Conservation (phyloP, 2,329 filamentous ascomycete genomes). For the Pseudogymnoascus sp. region DNA sequence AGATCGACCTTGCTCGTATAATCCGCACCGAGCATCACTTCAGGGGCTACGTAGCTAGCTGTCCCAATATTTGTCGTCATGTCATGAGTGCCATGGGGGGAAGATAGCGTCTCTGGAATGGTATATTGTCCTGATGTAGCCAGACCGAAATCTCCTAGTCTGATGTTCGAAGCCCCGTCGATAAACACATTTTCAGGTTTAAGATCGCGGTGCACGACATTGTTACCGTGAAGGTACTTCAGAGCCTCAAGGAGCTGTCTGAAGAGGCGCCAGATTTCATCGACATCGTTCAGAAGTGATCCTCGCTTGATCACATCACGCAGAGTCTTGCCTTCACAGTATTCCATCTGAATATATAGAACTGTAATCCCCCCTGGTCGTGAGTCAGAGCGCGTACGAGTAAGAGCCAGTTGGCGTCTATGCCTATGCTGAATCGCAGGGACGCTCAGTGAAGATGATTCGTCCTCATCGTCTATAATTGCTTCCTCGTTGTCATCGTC, state of each 20-base stretch:
- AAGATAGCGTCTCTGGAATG: constrained; percentile 43
- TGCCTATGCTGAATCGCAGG: constrained; percentile 16
- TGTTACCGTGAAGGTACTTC: constrained; percentile 79
- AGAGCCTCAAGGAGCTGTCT: constrained; percentile 86
- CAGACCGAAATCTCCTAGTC: constrained; percentile 93
- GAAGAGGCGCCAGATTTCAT: constrained; percentile 84
- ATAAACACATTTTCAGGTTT: constrained; percentile 99
- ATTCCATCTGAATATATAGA: constrained; percentile 62
- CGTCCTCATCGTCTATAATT: constrained; percentile 33
- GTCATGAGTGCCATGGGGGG: constrained; percentile 30
- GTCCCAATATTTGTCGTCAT: constrained; percentile 70
- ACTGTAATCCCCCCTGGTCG: constrained; percentile 11
- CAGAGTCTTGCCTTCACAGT: constrained; percentile 86
- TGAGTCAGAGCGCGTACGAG: constrained; percentile 24
- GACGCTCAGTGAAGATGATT: constrained; percentile 10
- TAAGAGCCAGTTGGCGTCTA: constrained; percentile 20
- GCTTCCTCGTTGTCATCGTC: constrained; percentile 35
- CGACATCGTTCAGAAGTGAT: constrained; percentile 58
- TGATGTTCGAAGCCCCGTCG: constrained; percentile 71
- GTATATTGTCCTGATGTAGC: constrained; percentile 81
- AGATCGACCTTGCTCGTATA: constrained; percentile 95
- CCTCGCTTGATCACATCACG: constrained; percentile 77
- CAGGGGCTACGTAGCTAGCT: constrained; percentile 86
- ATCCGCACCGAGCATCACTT: constrained; percentile 66
- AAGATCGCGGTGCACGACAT: constrained; percentile 90